Percentiles rank a stretch among this genome's conserved stretches.
Conservation (phyloP, 2,329 filamentous ascomycete genomes). For the Sclerotinia subarctica region DNA sequence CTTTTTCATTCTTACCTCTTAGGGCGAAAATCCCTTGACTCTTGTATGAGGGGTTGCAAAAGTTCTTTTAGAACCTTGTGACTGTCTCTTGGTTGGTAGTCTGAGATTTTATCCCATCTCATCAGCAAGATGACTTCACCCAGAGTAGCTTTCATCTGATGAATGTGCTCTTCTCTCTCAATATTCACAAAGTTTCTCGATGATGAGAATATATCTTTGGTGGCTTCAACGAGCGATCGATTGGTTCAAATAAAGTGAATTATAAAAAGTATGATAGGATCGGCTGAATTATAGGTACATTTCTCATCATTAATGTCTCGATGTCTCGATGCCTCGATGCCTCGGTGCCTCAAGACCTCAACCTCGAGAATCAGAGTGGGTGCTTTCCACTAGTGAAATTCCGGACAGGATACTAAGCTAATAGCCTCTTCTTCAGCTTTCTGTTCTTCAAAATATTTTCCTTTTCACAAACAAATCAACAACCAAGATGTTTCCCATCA, state of each 20-base stretch:
- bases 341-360: neutral
- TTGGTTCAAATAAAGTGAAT: neutral
- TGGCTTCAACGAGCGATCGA: neutral
- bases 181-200: neutral
- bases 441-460: neutral
- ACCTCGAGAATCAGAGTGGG: neutral
- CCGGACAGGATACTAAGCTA: neutral
- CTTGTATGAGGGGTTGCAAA: neutral
- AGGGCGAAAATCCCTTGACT: too few species aligned
- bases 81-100: neutral
- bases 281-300: neutral
- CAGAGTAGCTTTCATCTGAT: neutral
- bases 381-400: neutral
- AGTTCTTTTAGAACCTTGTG: neutral
- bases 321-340: neutral
- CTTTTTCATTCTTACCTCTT: neutral
- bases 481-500: slow-evolving; percentile 12
- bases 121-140: neutral
- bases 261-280: neutral
- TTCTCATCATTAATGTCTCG: neutral
- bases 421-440: neutral
- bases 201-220: neutral
- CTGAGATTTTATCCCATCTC: neutral
- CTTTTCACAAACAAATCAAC: neutral
- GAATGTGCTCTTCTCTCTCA: neutral